phyloP scores from a whole-genome alignment of 2,329 filamentous ascomycete species.

The Phialemonium atrogriseum region DNA sequence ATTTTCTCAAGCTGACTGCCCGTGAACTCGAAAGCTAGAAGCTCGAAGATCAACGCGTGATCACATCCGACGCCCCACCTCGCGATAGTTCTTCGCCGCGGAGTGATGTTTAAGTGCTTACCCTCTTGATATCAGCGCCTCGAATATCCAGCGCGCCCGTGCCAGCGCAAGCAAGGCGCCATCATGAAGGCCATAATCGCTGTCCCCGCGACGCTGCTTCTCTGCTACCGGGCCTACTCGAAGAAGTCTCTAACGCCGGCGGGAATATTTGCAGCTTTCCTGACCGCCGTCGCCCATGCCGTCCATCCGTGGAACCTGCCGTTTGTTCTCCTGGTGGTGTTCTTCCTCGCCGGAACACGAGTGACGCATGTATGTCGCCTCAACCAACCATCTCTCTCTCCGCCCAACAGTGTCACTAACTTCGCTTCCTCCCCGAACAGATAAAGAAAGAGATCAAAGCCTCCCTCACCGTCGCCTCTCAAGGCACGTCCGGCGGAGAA shows the following conservation, averaged over 20 bases:
- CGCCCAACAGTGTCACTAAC: slow-evolving; percentile 7
- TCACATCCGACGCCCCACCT: too few relatives aligned
- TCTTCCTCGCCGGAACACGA: slow-evolving; percentile 78
- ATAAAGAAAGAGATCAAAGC: slow-evolving; percentile 85
- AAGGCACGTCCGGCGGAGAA: slow-evolving; percentile 68
- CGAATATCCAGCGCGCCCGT: too few relatives aligned
- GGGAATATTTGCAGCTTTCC: slow-evolving; percentile 62
- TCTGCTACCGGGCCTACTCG: slow-evolving; percentile 60
- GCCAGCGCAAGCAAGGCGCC: too few relatives aligned
- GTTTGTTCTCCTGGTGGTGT: slow-evolving; percentile 73
- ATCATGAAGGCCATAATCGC: slow-evolving; percentile 52
- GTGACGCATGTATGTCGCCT: slow-evolving; percentile 63
- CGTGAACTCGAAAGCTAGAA: too few relatives aligned
- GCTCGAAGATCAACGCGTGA: too few relatives aligned
- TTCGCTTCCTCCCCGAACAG: slow-evolving; percentile 29
- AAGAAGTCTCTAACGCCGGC: slow-evolving; percentile 70
- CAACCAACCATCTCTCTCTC: background rate
- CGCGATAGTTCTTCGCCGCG: too few relatives aligned
- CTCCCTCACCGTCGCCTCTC: slow-evolving; percentile 67
- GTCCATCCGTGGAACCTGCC: slow-evolving; percentile 91
- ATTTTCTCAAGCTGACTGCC: too few relatives aligned
- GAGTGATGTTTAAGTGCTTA: too few relatives aligned
- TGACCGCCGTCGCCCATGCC: slow-evolving; percentile 74
- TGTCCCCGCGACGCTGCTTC: slow-evolving; percentile 46
- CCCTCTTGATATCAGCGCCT: too few relatives aligned